Conservation (phyloP, 441 rosid species). For the Metrosideros polymorpha region DNA sequence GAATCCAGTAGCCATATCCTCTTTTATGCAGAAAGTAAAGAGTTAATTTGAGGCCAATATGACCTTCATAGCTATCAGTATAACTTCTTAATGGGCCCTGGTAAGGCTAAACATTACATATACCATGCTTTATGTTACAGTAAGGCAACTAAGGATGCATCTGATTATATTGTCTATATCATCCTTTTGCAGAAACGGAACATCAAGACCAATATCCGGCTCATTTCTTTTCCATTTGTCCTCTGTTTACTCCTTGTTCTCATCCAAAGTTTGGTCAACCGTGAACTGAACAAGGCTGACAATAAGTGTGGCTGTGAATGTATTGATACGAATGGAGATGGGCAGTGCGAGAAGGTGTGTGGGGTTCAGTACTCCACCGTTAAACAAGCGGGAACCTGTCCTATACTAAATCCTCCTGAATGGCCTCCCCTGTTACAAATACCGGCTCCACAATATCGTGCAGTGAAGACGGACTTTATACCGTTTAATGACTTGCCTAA, state of each 20-base stretch:
- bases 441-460: neutral
- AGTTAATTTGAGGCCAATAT: neutral
- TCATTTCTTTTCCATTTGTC: neutral
- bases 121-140: neutral
- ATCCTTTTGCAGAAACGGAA: constrained; percentile 1
- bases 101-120: neutral
- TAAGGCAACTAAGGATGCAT: neutral
- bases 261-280: neutral
- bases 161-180: neutral
- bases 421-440: neutral
- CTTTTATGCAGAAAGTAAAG: neutral
- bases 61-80: neutral
- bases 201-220: constrained; percentile 1
- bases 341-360: constrained; percentile 44
- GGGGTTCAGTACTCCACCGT: constrained; percentile 37
- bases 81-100: neutral
- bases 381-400: neutral
- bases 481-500: constrained; percentile 3
- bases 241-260: neutral
- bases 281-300: neutral
- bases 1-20: neutral
- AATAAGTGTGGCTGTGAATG: constrained; percentile 25
- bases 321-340: constrained; percentile 26
- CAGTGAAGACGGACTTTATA: neutral
- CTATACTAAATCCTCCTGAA: neutral